These are phyloP conservation scores for Eucalyptus grandis DNA, from an alignment of 345 rosid species.

Conservation along the genomic window DNA sequence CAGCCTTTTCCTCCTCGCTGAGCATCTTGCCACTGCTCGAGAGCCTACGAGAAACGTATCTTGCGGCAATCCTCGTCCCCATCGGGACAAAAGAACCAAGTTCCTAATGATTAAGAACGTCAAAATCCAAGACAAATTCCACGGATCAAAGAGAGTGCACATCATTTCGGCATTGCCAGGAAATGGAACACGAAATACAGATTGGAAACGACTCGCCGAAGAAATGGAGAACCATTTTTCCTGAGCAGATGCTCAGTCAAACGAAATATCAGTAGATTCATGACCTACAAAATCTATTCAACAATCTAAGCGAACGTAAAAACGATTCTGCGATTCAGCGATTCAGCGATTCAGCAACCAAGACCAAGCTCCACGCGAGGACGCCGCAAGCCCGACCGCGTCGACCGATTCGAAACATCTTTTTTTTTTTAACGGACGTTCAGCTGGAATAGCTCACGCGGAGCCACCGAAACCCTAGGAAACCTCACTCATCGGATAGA, in stretches of 20 bases:
- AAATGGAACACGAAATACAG: neutral
- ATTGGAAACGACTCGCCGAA: neutral
- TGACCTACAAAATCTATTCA: neutral
- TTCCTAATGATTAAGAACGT: neutral
- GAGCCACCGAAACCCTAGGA: neutral
- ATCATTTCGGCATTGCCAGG: neutral
- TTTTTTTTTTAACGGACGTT: neutral
- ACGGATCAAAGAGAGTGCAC: neutral
- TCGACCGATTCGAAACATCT: neutral
- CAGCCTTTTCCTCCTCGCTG: constrained; percentile 92
- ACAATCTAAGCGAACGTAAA: neutral
- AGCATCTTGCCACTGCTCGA: constrained; percentile 65
- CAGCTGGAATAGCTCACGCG: neutral
- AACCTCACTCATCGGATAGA: neutral
- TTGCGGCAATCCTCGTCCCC: constrained; percentile 46
- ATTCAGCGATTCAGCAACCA: neutral
- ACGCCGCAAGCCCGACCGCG: neutral
- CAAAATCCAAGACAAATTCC: neutral
- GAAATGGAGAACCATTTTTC: neutral
- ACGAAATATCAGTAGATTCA: neutral
- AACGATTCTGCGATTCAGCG: neutral
- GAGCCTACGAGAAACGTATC: constrained; percentile 54
- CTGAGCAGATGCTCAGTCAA: neutral
- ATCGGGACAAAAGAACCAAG: constrained; percentile 1
- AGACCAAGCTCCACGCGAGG: neutral